Evolutionary conservation across 495 filamentous ascomycete genomes (phyloP), one percentile per base, ranked within the genome.

Genomic region (Aspergillus avenaceus): DNA sequence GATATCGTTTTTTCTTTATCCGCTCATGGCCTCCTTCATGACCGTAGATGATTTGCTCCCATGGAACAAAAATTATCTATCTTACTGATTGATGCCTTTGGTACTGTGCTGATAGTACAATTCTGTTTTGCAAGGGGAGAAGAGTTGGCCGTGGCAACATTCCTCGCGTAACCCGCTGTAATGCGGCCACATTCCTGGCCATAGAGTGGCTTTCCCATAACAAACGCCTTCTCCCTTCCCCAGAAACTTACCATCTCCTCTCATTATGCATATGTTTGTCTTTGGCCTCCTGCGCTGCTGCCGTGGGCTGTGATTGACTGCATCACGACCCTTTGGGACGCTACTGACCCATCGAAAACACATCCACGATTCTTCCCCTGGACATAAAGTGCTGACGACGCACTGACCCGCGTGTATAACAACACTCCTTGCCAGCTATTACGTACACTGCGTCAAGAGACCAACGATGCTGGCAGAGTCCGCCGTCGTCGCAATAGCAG

Each of bases 401-500:
- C 4, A 27, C 31, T 5, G 23, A 40, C 2, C 24, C 11, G 16
- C 11, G 1, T 38, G 34, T 6, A 38, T 38, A 7, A 38, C 4
- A 19, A 6, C 16, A n/a, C 34, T 45, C 23, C 23, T 49, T 5
- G n/a, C n/a, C n/a, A n/a, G n/a, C n/a, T n/a, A n/a, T n/a, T n/a
- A n/a, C n/a, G n/a, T n/a, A n/a, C n/a, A n/a, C n/a, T n/a, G 16
- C 2, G 18, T 8, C 2, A n/a, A 32, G 12, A 22, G 9, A 36
- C 19, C 27, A 56, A 65, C 52, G 44, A 75, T 75, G 70, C 52
- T 67, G 48, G 54, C 55, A 28, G 50, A 72, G 41, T 67, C 61
- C 26, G 58, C 62, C 16, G 58, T 74, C 29, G 64, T 75, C 37
- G 75, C 71, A 37, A 67, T 77, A 47, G 69, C 73, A 41, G 69